Evolutionary conservation across 2,329 filamentous ascomycete genomes (phyloP).

Genomic region (Aspergillus nomiae): DNA sequence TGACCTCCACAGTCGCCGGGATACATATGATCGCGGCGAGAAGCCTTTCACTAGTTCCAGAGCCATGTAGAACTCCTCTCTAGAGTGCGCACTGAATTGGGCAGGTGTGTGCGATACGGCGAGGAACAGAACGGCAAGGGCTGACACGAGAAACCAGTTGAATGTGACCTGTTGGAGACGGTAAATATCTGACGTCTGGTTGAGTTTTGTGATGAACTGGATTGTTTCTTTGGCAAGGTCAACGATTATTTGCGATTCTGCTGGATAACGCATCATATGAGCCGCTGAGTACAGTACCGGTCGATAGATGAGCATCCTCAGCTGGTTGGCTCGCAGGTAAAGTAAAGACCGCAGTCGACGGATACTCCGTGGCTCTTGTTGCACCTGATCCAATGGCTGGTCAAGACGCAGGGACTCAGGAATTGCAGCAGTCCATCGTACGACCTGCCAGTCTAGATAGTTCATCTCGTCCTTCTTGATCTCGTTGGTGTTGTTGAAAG

Average conservation of each 20-base stretch:
- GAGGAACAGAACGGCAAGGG: constrained; percentile 63
- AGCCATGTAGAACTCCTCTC: constrained; percentile 67
- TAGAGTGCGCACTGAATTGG: constrained; percentile 58
- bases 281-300: constrained; percentile 74
- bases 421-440: constrained; percentile 78
- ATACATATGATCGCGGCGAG: constrained; percentile 62
- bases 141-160: constrained; percentile 67
- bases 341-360: constrained; percentile 79
- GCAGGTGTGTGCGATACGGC: constrained; percentile 64
- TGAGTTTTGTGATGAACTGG: constrained; percentile 60
- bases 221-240: constrained; percentile 67
- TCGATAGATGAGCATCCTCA: constrained; percentile 84
- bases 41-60: constrained; percentile 64
- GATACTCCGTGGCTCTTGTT: constrained; percentile 56
- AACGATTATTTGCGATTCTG: constrained; percentile 69
- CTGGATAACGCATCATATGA: constrained; percentile 74
- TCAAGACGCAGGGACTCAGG: constrained; percentile 64
- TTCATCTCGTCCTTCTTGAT: constrained; percentile 74
- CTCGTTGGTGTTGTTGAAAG: constrained; percentile 65
- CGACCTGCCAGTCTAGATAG: constrained; percentile 76
- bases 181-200: constrained; percentile 64
- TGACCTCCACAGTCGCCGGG: constrained; percentile 63
- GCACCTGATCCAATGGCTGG: constrained; percentile 48
- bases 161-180: constrained; percentile 63
- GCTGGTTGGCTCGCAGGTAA: constrained; percentile 84